These are phyloP conservation scores for Zygoascus flipseniorum DNA, from an alignment of 805 yeast genomes.

Conservation along the genomic window DNA sequence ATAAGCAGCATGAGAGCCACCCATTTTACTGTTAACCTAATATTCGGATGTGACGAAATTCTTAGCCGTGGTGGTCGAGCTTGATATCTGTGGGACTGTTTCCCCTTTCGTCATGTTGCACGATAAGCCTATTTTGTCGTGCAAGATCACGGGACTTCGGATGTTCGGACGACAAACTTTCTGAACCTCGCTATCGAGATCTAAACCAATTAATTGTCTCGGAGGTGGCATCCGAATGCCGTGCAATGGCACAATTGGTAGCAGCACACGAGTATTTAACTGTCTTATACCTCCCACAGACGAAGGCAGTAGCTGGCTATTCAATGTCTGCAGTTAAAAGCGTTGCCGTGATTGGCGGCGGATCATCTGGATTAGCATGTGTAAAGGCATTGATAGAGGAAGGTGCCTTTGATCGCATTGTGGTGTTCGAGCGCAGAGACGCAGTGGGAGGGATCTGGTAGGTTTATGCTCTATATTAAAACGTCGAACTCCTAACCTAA, in stretches of 20 bases:
- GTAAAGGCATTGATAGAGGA: constrained; percentile 56
- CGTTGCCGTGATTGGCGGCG: constrained; percentile 69
- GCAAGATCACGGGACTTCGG: neutral
- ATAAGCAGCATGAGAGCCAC: too few species aligned
- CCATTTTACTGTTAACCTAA: too few species aligned
- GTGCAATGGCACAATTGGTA: neutral
- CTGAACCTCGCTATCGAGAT: too few species aligned
- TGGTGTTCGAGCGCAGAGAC: constrained; percentile 50
- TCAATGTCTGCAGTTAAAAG: constrained; percentile 11
- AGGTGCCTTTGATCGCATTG: constrained; percentile 33
- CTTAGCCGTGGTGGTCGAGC: too few species aligned
- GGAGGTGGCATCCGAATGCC: neutral
- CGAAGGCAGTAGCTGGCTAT: neutral
- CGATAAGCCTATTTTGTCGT: neutral
- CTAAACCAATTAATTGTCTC: too few species aligned
- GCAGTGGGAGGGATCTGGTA: constrained; percentile 68
- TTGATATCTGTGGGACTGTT: neutral
- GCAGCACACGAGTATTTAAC: neutral
- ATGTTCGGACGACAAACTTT: too few species aligned
- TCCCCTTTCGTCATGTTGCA: neutral
- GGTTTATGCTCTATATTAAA: neutral
- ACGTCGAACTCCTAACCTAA: neutral
- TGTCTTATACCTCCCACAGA: too few species aligned
- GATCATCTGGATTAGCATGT: constrained; percentile 62
- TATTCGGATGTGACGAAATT: too few species aligned